Percentiles rank a stretch among this genome's conserved stretches.
Conservation (phyloP, 306 rosid species). For the Purshia tridentata region DNA sequence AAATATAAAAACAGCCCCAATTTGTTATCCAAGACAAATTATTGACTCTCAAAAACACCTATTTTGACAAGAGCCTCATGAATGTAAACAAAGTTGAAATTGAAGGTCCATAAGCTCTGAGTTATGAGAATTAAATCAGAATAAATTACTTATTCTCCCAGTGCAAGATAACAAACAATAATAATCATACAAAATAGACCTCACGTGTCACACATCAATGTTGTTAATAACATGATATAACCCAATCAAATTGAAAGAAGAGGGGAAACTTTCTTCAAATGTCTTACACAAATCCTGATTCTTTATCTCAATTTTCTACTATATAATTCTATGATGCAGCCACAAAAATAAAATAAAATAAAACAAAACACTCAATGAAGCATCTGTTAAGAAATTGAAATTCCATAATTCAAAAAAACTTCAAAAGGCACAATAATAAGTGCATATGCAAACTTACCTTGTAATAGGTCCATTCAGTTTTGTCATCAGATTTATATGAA, state of each 20-base stretch:
- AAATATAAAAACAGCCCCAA: background rate
- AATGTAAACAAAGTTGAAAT: background rate
- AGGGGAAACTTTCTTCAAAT: background rate
- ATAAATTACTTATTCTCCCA: background rate
- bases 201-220: background rate
- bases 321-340: background rate
- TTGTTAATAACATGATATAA: background rate
- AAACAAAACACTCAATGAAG: background rate
- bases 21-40: background rate
- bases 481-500: slow-evolving; percentile 51
- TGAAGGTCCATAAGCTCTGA: background rate
- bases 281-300: background rate
- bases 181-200: background rate
- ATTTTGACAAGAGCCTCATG: background rate
- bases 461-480: slow-evolving; percentile 93
- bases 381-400: background rate
- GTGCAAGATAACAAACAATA: background rate
- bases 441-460: slow-evolving; percentile 53
- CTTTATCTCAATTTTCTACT: background rate
- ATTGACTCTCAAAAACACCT: background rate
- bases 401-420: background rate
- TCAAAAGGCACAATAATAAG: background rate
- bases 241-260: background rate
- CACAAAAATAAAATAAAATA: background rate
- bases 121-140: background rate